Percentiles rank a stretch among this genome's conserved stretches.
phyloP scores from a whole-genome alignment of 495 filamentous ascomycete species.

The Bacidia rubella region DNA sequence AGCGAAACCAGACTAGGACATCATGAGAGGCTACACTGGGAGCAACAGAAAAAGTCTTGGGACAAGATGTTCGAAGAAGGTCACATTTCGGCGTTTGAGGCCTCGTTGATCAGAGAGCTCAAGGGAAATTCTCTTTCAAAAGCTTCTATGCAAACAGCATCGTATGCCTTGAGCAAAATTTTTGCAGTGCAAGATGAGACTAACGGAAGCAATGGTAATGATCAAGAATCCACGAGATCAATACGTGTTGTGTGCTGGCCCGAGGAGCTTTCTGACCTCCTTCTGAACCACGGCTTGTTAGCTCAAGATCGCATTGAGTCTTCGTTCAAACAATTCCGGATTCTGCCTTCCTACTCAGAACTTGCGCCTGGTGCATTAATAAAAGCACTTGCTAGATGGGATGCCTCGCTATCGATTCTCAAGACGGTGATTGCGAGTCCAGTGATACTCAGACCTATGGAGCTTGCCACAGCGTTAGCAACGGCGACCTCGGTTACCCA shows the following conservation, averaged over 20 bases:
- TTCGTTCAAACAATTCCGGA: slow-evolving; percentile 39
- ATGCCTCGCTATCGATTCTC: slow-evolving; percentile 46
- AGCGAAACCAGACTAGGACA: not conserved
- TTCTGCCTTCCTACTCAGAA: slow-evolving; percentile 18
- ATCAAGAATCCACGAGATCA: not conserved
- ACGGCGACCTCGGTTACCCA: slow-evolving; percentile 17
- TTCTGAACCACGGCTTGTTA: slow-evolving; percentile 49
- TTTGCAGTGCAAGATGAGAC: slow-evolving; percentile 29
- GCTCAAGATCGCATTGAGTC: slow-evolving; percentile 46
- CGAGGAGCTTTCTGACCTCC: slow-evolving; percentile 41
- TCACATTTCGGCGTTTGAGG: not conserved
- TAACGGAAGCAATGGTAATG: slow-evolving; percentile 8
- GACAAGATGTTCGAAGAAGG: not conserved
- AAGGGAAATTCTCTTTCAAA: not conserved
- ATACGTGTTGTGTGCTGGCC: slow-evolving; percentile 31
- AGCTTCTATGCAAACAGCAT: slow-evolving; percentile 26
- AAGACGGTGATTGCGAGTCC: slow-evolving; percentile 37
- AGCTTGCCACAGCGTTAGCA: slow-evolving; percentile 29
- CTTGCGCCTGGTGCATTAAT: slow-evolving; percentile 46
- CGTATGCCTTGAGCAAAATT: slow-evolving; percentile 41
- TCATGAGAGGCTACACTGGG: not conserved
- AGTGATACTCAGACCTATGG: slow-evolving; percentile 29
- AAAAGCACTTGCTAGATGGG: slow-evolving; percentile 42
- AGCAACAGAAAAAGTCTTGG: not conserved
- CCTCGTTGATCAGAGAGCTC: not conserved